phyloP scores from a whole-genome alignment of 2,329 filamentous ascomycete species.

The Venturia effusa region DNA sequence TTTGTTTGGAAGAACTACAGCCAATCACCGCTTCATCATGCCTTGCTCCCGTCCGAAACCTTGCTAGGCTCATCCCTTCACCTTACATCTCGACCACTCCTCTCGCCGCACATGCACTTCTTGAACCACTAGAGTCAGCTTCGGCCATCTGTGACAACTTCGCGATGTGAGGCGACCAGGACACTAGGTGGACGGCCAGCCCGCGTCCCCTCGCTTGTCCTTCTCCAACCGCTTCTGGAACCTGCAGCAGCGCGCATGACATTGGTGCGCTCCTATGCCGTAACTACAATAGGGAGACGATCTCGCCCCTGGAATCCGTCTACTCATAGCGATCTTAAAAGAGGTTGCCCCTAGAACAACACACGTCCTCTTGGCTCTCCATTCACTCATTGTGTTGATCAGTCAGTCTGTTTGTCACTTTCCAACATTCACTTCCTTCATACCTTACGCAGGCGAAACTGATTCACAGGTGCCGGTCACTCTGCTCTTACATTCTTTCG shows the following conservation, averaged over 20 bases:
- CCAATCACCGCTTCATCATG: background rate
- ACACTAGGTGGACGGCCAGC: background rate
- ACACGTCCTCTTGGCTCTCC: background rate
- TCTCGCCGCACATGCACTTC: background rate
- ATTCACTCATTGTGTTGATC: background rate
- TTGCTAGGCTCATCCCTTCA: background rate
- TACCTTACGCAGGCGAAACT: background rate
- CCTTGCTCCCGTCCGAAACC: background rate
- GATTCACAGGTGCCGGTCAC: background rate
- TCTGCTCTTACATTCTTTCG: background rate
- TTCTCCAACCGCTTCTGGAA: background rate
- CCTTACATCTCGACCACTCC: background rate
- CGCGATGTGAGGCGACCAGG: background rate
- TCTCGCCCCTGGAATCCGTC: background rate
- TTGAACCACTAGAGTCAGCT: background rate
- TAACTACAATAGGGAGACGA: background rate
- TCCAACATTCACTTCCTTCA: background rate
- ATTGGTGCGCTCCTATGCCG: too few species aligned
- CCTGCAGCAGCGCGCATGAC: background rate
- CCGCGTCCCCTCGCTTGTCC: background rate
- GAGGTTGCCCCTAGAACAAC: background rate
- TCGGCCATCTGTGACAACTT: background rate
- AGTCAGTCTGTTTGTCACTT: background rate
- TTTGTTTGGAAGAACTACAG: background rate
- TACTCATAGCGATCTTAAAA: background rate